phyloP scores from a whole-genome alignment of 2,329 filamentous ascomycete species.

The Ascochyta koolunga region DNA sequence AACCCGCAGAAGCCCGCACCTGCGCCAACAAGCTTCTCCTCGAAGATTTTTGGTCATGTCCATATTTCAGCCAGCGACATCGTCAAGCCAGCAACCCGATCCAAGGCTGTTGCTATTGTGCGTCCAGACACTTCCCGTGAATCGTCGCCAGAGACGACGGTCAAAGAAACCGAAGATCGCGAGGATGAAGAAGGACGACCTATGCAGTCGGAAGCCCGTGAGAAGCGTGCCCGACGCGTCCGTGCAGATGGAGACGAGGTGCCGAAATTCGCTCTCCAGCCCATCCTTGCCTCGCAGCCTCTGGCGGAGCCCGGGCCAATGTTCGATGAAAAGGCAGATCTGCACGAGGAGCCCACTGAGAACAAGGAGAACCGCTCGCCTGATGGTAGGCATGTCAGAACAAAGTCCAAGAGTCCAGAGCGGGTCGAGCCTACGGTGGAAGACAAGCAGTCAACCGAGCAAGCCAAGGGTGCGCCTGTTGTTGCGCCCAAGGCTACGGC shows the following conservation, averaged over 20 bases:
- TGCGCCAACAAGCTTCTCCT: slow-evolving; percentile 38
- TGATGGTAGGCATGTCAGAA: slow-evolving; percentile 23
- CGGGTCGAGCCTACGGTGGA: slow-evolving; percentile 24
- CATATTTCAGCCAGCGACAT: slow-evolving; percentile 67
- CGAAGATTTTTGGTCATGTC: slow-evolving; percentile 46
- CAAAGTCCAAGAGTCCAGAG: slow-evolving; percentile 40
- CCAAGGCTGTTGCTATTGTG: slow-evolving; percentile 84
- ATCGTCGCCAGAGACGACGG: slow-evolving; percentile 51
- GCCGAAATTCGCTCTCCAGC: slow-evolving; percentile 69
- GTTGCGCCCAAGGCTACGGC: slow-evolving; percentile 28
- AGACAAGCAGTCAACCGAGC: slow-evolving; percentile 21
- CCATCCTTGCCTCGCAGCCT: slow-evolving; percentile 47
- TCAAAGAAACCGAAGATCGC: slow-evolving; percentile 45
- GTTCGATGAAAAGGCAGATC: slow-evolving; percentile 29
- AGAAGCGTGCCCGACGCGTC: slow-evolving; percentile 74
- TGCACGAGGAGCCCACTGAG: slow-evolving; percentile 32
- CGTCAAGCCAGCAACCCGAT: slow-evolving; percentile 70
- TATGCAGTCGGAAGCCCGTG: slow-evolving; percentile 68
- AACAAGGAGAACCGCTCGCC: slow-evolving; percentile 49
- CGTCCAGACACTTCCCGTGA: slow-evolving; percentile 58
- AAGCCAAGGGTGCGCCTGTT: slow-evolving; percentile 21
- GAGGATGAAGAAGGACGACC: slow-evolving; percentile 68
- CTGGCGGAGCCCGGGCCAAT: slow-evolving; percentile 35
- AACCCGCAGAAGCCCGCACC: slow-evolving; percentile 27
- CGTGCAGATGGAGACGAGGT: slow-evolving; percentile 74